phyloP scores from a whole-genome alignment of 2,329 filamentous ascomycete species.

The Elsinoe batatas region DNA sequence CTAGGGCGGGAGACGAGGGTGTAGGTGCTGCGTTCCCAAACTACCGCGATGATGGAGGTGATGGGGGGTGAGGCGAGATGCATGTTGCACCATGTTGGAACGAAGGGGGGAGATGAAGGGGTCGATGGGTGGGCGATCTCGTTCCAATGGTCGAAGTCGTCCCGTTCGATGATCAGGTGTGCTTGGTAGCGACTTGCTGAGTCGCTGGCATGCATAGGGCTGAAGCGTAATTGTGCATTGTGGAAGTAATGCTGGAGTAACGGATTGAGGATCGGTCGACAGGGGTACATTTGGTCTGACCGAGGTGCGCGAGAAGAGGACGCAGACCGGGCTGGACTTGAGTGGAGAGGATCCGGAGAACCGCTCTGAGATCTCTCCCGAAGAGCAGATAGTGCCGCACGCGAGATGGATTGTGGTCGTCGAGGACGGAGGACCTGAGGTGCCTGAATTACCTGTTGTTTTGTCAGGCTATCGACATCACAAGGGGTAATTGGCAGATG shows the following conservation, averaged over 20 bases:
- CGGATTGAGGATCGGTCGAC: slow-evolving; percentile 1
- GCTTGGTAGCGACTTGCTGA: slow-evolving; percentile 5
- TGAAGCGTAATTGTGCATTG: slow-evolving; percentile 7
- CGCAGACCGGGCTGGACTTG: background rate
- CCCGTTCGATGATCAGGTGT: background rate
- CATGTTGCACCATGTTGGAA: slow-evolving; percentile 21
- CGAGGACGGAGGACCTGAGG: slow-evolving; percentile 1
- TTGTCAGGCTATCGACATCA: background rate
- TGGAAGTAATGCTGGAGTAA: slow-evolving; percentile 7
- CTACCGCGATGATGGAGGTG: background rate
- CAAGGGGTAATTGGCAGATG: too few relatives aligned
- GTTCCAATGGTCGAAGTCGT: slow-evolving; percentile 4
- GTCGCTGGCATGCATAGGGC: slow-evolving; percentile 7
- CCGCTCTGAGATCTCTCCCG: background rate
- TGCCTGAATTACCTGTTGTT: background rate
- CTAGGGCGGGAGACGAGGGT: background rate
- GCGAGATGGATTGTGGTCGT: slow-evolving; percentile 3
- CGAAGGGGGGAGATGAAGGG: slow-evolving; percentile 15
- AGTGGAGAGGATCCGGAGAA: background rate
- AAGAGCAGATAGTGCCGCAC: background rate
- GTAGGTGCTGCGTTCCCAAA: background rate
- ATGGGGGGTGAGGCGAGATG: slow-evolving; percentile 6
- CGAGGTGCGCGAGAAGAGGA: background rate
- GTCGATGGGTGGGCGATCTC: background rate
- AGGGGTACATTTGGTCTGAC: slow-evolving; percentile 4